Percentiles rank a stretch among this genome's conserved stretches.
Evolutionary conservation across 768 basidiomycete genomes (phyloP).

Genomic region (Suillus hirtellus): DNA sequence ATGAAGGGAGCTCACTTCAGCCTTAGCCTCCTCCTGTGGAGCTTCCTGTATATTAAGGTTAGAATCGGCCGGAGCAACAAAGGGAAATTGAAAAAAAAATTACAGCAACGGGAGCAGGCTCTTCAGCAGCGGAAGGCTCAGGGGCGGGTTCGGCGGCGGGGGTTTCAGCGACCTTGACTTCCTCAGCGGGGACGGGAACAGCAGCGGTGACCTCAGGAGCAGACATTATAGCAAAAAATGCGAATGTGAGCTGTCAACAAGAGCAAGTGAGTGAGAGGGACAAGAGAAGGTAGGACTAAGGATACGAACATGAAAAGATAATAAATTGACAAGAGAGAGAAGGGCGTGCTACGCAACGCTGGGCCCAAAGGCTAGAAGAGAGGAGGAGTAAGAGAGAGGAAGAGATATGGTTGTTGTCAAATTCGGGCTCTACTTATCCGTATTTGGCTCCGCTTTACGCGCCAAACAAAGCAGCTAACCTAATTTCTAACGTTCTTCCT

Average conservation of each 20-base stretch:
- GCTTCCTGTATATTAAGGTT: slow-evolving; percentile 35
- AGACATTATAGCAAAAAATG: slow-evolving; percentile 78
- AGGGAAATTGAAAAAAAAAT: slow-evolving; percentile 18
- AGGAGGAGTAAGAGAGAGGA: slow-evolving; percentile 61
- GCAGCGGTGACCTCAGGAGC: slow-evolving; percentile 59
- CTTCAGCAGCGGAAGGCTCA: slow-evolving; percentile 35
- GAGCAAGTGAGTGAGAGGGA: slow-evolving; percentile 4
- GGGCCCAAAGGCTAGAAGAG: slow-evolving; percentile 52
- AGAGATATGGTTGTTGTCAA: slow-evolving; percentile 38
- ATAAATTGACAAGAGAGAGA: slow-evolving; percentile 61
- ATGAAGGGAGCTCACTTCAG: slow-evolving; percentile 33
- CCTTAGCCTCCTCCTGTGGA: slow-evolving; percentile 40
- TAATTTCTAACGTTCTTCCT: slow-evolving; percentile 25
- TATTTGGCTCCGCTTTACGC: slow-evolving; percentile 42
- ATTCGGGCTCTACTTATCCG: slow-evolving; percentile 41
- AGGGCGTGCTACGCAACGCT: slow-evolving; percentile 58
- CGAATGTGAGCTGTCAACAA: slow-evolving; percentile 51
- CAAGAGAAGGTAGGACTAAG: neutral
- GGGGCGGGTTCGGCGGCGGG: slow-evolving; percentile 31
- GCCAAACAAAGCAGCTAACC: slow-evolving; percentile 40
- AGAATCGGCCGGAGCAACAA: slow-evolving; percentile 8
- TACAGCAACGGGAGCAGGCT: slow-evolving; percentile 36
- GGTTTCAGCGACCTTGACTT: slow-evolving; percentile 51
- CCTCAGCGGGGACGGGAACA: slow-evolving; percentile 45
- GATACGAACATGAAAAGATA: slow-evolving; percentile 49